Conservation (phyloP, 176 grass and related monocot genomes). For the Cenchrus purpureus region DNA sequence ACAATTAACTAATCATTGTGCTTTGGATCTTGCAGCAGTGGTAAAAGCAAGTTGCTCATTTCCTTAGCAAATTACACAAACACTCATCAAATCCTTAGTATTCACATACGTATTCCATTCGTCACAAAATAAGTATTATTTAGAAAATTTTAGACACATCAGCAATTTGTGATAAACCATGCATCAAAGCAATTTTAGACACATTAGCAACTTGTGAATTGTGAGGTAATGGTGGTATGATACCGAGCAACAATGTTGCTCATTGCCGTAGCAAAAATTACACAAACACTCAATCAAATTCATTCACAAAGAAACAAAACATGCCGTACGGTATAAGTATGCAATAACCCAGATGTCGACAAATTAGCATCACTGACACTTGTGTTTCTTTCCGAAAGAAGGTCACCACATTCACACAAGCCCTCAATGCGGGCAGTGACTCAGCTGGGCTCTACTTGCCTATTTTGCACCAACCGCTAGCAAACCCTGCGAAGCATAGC, state of each 20-base stretch:
- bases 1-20: too few relatives aligned
- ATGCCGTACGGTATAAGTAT: too few relatives aligned
- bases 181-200: background rate
- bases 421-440: constrained; percentile 14
- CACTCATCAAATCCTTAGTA: too few relatives aligned
- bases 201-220: too few relatives aligned
- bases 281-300: constrained; percentile 4
- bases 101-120: too few relatives aligned
- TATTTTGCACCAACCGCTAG: constrained; percentile 35
- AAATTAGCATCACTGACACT: background rate
- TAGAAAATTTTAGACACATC: too few relatives aligned
- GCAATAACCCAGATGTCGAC: background rate
- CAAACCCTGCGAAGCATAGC: constrained; percentile 20
- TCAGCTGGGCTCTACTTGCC: background rate
- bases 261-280: background rate
- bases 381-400: background rate
- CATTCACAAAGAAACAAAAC: background rate
- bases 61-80: too few relatives aligned
- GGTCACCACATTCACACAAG: background rate
- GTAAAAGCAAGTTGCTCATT: too few relatives aligned
- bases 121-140: too few relatives aligned
- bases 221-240: background rate
- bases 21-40: too few relatives aligned
- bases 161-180: too few relatives aligned
- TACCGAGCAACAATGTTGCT: background rate